A percentile compares a stretch with the other conserved stretches of the same genome.
phyloP scores from a whole-genome alignment of 345 rosid genomes.

The Raphanus raphanistrum region DNA sequence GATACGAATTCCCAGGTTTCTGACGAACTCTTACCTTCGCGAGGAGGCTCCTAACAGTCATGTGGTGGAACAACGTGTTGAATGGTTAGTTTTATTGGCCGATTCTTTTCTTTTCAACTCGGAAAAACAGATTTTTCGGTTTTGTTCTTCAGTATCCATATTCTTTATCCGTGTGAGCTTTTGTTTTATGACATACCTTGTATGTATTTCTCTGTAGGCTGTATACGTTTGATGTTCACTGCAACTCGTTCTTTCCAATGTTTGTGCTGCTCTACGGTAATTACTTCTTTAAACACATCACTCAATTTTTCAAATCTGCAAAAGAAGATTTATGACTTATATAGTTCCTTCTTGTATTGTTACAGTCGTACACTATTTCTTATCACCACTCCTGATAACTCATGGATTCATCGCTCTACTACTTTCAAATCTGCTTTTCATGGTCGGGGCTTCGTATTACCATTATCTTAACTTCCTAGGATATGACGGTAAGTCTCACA shows the following conservation, averaged over 20 bases:
- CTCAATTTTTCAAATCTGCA: slow-evolving; percentile 11
- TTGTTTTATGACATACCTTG: slow-evolving; percentile 7
- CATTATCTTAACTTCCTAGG: slow-evolving; percentile 99
- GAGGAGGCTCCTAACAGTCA: slow-evolving; percentile 98
- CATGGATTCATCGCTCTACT: slow-evolving; percentile 87
- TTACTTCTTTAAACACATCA: slow-evolving; percentile 20
- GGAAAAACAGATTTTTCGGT: not conserved
- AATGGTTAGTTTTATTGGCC: slow-evolving; percentile 69
- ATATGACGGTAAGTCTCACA: slow-evolving; percentile 73
- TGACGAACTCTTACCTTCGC: slow-evolving; percentile 91
- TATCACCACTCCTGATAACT: slow-evolving; percentile 85
- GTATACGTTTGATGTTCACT: slow-evolving; percentile 98
- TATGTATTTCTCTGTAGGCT: slow-evolving; percentile 55
- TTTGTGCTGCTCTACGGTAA: slow-evolving; percentile 93
- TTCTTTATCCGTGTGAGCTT: not conserved
- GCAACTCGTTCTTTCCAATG: slow-evolving; percentile 99
- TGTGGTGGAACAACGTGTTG: slow-evolving; percentile 97
- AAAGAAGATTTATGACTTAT: slow-evolving; percentile 6
- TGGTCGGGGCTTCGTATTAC: slow-evolving; percentile 91
- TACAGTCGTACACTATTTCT: slow-evolving; percentile 88
- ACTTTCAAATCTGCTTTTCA: slow-evolving; percentile 88
- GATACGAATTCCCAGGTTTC: slow-evolving; percentile 58
- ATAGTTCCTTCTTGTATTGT: slow-evolving; percentile 40
- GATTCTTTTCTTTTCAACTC: slow-evolving; percentile 14
- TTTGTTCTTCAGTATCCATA: not conserved